A percentile compares a stretch with the other conserved stretches of the same genome.
Conservation (phyloP, 2,329 filamentous ascomycete genomes). For the Biscogniauxia marginata region DNA sequence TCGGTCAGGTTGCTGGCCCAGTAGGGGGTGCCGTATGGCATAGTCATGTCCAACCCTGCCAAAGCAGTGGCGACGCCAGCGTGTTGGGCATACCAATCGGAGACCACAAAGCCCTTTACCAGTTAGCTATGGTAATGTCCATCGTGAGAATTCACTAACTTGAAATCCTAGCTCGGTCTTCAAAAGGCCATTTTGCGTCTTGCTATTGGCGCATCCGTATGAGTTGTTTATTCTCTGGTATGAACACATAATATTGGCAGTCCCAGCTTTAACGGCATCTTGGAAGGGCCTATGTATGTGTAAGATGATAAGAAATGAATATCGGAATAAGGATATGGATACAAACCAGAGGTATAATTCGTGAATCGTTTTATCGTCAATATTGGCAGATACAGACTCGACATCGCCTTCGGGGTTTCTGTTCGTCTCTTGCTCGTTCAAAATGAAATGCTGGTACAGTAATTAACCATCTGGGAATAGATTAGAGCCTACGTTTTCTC, state of each 20-base stretch:
- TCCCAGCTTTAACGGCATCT: conserved; percentile 63
- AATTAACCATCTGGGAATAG: background rate
- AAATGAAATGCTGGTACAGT: conserved; percentile 54
- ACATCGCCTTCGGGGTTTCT: conserved; percentile 61
- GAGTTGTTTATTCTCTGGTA: conserved; percentile 73
- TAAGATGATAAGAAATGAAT: background rate
- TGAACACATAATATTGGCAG: conserved; percentile 57
- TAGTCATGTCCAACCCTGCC: conserved; percentile 70
- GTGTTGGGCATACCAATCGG: conserved; percentile 68
- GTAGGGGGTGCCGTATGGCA: conserved; percentile 49
- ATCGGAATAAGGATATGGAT: background rate
- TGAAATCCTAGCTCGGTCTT: conserved; percentile 61
- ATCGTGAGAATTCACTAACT: conserved; percentile 23
- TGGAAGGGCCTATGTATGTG: conserved; percentile 58
- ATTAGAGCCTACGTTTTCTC: background rate
- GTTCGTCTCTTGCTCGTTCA: conserved; percentile 74
- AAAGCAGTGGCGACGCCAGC: conserved; percentile 59
- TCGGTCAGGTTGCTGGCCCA: conserved; percentile 55
- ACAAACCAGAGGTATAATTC: conserved; percentile 63
- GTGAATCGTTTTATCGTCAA: conserved; percentile 60
- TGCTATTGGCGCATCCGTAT: conserved; percentile 69
- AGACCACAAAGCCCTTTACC: conserved; percentile 61
- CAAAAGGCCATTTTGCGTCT: conserved; percentile 64
- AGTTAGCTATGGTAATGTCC: conserved; percentile 32
- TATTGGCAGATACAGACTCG: conserved; percentile 53